Conservation (phyloP, 2,329 filamentous ascomycete species). For the Neonectria hederae region DNA sequence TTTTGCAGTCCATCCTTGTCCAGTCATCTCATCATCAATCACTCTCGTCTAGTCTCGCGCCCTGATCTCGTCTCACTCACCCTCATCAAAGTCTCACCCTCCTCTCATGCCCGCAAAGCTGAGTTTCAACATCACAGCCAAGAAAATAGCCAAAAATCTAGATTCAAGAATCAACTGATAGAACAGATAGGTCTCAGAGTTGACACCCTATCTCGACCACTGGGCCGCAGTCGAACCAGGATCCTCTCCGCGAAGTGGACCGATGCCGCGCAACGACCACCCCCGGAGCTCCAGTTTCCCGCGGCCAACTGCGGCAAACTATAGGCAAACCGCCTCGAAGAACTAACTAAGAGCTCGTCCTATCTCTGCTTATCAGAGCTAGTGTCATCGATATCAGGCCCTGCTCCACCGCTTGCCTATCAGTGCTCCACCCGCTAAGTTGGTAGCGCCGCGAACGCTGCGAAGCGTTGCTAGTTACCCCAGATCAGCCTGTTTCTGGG, state of each 20-base stretch:
- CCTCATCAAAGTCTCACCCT: no score
- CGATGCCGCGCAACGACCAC: background rate
- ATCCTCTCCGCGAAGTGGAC: background rate
- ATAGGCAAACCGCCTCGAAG: background rate
- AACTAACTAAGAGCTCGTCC: background rate
- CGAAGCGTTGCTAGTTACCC: slow-evolving; percentile 26
- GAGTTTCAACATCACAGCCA: background rate
- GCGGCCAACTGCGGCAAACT: slow-evolving; percentile 28
- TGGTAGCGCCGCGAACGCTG: background rate
- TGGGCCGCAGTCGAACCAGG: background rate
- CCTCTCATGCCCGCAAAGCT: background rate
- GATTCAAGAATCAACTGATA: background rate
- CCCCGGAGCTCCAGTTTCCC: slow-evolving; percentile 17
- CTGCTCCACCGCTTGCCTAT: slow-evolving; percentile 22
- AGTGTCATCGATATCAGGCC: slow-evolving; percentile 21
- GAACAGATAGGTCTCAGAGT: slow-evolving; percentile 3
- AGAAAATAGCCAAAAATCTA: background rate
- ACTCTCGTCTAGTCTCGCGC: background rate
- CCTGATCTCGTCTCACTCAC: no score
- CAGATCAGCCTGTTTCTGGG: slow-evolving; percentile 29
- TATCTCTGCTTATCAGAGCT: slow-evolving; percentile 20
- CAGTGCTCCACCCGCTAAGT: slow-evolving; percentile 29
- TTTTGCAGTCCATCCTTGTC: background rate
- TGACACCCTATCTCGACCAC: slow-evolving; percentile 28
- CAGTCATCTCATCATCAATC: background rate